Conservation (phyloP, 73 alveolate genomes). For the Uronychia binucleata region DNA sequence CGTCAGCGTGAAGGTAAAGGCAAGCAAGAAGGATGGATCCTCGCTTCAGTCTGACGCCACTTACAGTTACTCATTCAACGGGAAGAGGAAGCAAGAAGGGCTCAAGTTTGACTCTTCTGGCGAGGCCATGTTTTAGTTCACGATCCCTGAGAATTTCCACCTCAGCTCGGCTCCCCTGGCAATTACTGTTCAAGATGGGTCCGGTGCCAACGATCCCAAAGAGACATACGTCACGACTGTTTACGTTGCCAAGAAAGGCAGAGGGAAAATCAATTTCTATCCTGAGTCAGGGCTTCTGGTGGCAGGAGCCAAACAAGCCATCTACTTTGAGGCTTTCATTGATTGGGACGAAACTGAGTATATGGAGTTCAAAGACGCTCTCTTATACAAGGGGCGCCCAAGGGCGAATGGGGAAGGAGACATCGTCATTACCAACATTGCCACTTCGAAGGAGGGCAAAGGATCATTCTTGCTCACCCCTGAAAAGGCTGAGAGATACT, state of each 20-base stretch:
- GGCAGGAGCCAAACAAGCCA: background rate
- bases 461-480: constrained; percentile 32
- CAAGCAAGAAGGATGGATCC: constrained; percentile 15
- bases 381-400: background rate
- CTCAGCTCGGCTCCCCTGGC: background rate
- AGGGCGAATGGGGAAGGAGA: background rate
- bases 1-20: constrained; percentile 32
- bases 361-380: background rate
- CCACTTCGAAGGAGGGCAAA: constrained; percentile 20
- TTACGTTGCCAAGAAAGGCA: background rate
- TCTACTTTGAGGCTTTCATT: background rate
- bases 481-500: background rate
- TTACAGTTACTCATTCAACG: constrained; percentile 9
- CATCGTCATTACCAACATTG: background rate
- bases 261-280: background rate
- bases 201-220: background rate
- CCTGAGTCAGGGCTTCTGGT: background rate
- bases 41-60: constrained; percentile 1
- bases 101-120: background rate
- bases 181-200: background rate
- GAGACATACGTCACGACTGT: background rate
- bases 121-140: background rate
- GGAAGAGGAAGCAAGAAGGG: background rate
- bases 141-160: background rate
- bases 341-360: background rate